phyloP scores from a whole-genome alignment of 441 rosid species.

The Gossypium davidsonii region DNA sequence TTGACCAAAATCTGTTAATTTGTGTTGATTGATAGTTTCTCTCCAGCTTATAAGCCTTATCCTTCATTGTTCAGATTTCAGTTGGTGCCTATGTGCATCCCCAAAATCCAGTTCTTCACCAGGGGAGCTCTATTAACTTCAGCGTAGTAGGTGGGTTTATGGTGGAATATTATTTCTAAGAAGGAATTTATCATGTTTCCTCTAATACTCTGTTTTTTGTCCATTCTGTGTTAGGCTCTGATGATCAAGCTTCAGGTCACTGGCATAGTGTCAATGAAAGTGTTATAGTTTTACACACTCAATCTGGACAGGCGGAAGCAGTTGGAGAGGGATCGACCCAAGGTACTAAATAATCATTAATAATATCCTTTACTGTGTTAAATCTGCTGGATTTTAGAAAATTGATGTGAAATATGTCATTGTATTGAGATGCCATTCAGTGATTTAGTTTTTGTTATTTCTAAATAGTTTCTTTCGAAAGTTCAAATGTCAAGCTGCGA shows the following conservation, averaged over 20 bases:
- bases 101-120: slow-evolving; percentile 53
- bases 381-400: slow-evolving; percentile 7
- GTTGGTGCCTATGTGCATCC: slow-evolving; percentile 83
- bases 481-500: slow-evolving; percentile 51
- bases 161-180: slow-evolving; percentile 3
- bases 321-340: slow-evolving; percentile 64
- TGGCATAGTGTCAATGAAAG: slow-evolving; percentile 70
- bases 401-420: not conserved
- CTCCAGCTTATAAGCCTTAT: slow-evolving; percentile 12
- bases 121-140: slow-evolving; percentile 56
- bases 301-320: slow-evolving; percentile 71
- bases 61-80: slow-evolving; percentile 52
- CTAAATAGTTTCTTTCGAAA: slow-evolving; percentile 63
- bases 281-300: slow-evolving; percentile 43
- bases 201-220: not conserved
- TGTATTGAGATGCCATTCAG: slow-evolving; percentile 15
- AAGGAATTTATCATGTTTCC: not conserved
- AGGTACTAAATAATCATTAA: slow-evolving; percentile 33
- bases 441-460: slow-evolving; percentile 17
- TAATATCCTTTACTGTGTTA: slow-evolving; percentile 5
- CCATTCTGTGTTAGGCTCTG: slow-evolving; percentile 36
- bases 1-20: not conserved
- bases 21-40: not conserved
- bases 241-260: slow-evolving; percentile 49
- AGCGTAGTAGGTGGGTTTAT: slow-evolving; percentile 44